Base-by-base conservation (phyloP, 2,329 filamentous ascomycete species). In the Sordariomycetes sp. region DNA sequence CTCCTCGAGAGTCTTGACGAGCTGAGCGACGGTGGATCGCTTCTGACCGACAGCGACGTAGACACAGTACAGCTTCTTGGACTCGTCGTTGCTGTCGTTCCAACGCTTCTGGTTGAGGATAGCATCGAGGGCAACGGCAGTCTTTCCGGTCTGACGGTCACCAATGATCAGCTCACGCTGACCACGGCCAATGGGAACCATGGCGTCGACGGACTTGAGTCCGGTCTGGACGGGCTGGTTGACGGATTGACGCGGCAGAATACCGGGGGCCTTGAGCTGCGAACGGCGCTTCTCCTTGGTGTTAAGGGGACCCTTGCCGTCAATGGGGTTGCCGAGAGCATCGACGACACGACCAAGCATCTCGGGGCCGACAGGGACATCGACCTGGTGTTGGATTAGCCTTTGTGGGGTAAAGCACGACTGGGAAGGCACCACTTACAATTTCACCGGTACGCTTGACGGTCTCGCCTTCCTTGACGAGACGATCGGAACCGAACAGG, bases 101-200 rank as follows among this genome's bases (percentile, higher is more conserved):
- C 90, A 96, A 60, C 90, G 79, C 80, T 92, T 93, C 78, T 98
- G 92, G 83, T 98, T 98, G 44, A 98, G 82, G 53, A 98, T 96
- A 65, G 90, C 80, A 64, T 98, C 92, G 44, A 98, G 86, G 57
- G 83, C 90, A 62, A 98, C 90, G 57, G 92, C 92, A 61, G 92
- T 98, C 84, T 98, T 98, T 69, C 92, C 92, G 55, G 92, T 98
- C 73, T 98, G 92, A 87, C 92, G 92, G 65, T 98, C 92, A 75
- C 92, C 92, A 68, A 98, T 98, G 68, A 98, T 96, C 79, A 98
- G 74, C 76, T 98, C 92, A 90, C 92, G 92, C 79, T 98, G 92
- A 61, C 92, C 92, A 90, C 92, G 92, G 64, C 92, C 92, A 56
- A 98, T 95, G 57, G 92, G 92, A 54, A 98, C 92, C 92, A 98